Conservation (phyloP, 257 asterid species). For the Forsythia suspensa region DNA sequence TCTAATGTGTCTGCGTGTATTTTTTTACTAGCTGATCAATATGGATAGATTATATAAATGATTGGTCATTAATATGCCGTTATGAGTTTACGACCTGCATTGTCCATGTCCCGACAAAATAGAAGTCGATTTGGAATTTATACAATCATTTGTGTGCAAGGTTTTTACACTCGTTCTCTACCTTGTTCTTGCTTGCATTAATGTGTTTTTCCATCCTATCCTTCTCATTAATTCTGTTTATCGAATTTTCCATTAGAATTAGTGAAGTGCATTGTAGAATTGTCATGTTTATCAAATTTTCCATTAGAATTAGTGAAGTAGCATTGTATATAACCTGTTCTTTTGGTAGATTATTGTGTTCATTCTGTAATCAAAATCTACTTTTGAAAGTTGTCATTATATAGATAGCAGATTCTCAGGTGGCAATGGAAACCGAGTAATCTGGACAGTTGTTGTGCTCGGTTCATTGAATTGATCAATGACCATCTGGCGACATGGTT, state of each 20-base stretch:
- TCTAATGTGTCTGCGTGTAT: not conserved
- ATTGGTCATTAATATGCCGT: not conserved
- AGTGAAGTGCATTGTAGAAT: not conserved
- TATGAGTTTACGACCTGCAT: not conserved
- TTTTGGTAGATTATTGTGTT: not conserved
- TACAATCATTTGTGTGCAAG: not conserved
- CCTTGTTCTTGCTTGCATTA: not conserved
- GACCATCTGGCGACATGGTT: not conserved
- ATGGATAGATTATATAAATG: not conserved
- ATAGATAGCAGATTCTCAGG: not conserved
- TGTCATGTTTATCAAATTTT: not conserved
- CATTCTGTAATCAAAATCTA: not conserved
- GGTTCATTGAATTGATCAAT: not conserved
- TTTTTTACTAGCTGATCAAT: not conserved
- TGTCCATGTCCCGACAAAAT: not conserved
- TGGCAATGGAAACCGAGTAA: not conserved
- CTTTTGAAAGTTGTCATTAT: not conserved
- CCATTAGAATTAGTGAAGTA: not conserved
- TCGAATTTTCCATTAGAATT: not conserved
- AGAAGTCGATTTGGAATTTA: slow-evolving; percentile 2
- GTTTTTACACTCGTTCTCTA: not conserved
- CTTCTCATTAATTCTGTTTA: not conserved
- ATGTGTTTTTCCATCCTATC: not conserved
- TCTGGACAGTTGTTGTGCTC: not conserved
- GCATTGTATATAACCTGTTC: not conserved